Base-by-base conservation (phyloP, 306 rosid genomes). In the Luffa acutangula region DNA sequence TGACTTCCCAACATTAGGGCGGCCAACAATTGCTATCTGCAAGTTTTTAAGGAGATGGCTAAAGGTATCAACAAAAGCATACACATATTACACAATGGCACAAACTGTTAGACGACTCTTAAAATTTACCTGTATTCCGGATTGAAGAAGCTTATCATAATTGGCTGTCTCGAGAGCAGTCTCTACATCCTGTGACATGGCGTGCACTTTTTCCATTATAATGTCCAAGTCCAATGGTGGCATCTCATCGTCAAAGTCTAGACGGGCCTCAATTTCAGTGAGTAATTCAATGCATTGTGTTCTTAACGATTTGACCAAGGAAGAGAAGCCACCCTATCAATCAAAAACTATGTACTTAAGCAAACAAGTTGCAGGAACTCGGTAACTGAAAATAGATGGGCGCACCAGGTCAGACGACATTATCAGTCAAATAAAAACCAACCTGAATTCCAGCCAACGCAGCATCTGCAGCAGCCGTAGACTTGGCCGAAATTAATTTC, bases 1-100 rank as follows among this genome's bases (percentile, higher is more conserved):
- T 25, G 98, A 95, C 86, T 95, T 95, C 84, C 97, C 98, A 46
- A 95, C 97, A 82, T 95, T 95, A 75, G 98, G 98, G 25, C 97
- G 96, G 79, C 97, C 98, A 77, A 95, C 91, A 79, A 95, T 95
- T 76, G 98, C 98, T 82, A 95, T 85, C 97, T 95, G 94, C 84
- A 85, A 80, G 77, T 78, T 76, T 87, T 73, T 57, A 21, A 81
- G 72, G 42, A 45, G 48, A 70, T 83, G 6, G 78, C 80, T 57
- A 78, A 54, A 69, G 57, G 75, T 80, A 56, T 48, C 49, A 73
- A 21, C 57, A 71, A 73, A 49, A 13, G 8, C 7, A 33, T 12
- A 6, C 58, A 49, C 49, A 45, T 49, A 14, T 31, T 48, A n/a
- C 49, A 17, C 31, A 49, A 14, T 25, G 31, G 9, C 31, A 71